Conservation (phyloP, 2,329 filamentous ascomycete species). For the Sordariomycetes sp. region DNA sequence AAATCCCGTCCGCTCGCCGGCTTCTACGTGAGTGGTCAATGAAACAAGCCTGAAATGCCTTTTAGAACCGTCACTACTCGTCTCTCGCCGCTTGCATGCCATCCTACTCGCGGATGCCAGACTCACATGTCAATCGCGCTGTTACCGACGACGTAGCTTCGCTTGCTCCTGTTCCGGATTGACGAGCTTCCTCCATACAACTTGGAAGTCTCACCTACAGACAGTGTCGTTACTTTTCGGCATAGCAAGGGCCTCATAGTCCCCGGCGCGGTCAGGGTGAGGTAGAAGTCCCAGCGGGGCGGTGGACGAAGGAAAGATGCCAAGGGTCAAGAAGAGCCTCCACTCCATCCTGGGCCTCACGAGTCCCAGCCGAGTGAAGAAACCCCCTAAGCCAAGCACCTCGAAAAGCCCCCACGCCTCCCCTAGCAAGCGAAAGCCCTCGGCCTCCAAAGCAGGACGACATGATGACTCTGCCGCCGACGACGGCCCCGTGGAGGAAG, state of each 20-base stretch:
- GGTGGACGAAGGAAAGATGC: background rate
- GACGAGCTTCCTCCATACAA: background rate
- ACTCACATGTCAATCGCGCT: background rate
- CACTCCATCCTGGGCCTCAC: conserved; percentile 20
- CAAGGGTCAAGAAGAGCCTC: conserved; percentile 17
- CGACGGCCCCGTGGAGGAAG: conserved; percentile 2
- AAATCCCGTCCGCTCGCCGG: background rate
- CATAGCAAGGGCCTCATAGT: too few species aligned
- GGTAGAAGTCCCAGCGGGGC: background rate
- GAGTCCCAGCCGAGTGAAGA: conserved; percentile 19
- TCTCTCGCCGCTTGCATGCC: background rate
- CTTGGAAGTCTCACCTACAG: background rate
- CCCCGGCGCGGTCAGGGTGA: background rate
- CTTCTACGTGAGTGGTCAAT: background rate
- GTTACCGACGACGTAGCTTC: background rate
- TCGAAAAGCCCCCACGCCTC: conserved; percentile 7
- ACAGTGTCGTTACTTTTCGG: background rate
- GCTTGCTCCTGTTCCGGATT: background rate
- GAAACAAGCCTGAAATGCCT: background rate
- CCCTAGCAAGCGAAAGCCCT: conserved; percentile 4
- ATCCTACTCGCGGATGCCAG: background rate
- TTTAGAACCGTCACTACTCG: background rate
- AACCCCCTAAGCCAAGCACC: conserved; percentile 11
- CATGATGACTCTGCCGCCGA: conserved; percentile 11
- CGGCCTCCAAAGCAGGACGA: background rate